Conservation (phyloP, 2,329 filamentous ascomycete species). For the Coniochaeta sp. region DNA sequence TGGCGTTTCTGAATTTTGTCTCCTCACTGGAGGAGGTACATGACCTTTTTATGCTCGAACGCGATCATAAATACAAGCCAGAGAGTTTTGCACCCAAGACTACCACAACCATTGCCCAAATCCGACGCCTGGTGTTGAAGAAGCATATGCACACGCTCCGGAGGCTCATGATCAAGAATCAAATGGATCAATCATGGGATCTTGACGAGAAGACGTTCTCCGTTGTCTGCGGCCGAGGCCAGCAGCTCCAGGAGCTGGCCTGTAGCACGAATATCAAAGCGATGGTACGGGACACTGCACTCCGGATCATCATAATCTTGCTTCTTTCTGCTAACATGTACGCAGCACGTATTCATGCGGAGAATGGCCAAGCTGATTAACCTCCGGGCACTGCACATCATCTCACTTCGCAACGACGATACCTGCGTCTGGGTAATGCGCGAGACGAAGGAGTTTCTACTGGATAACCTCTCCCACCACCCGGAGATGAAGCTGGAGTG, state of each 20-base stretch:
- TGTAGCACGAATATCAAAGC: slow-evolving; percentile 44
- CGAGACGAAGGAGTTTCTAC: slow-evolving; percentile 50
- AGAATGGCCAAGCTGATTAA: slow-evolving; percentile 42
- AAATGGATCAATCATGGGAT: slow-evolving; percentile 46
- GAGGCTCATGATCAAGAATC: slow-evolving; percentile 54
- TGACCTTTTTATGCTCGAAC: slow-evolving; percentile 54
- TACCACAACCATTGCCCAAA: slow-evolving; percentile 45
- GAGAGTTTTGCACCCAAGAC: slow-evolving; percentile 45
- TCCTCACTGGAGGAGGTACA: slow-evolving; percentile 43
- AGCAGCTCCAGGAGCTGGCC: slow-evolving; percentile 45
- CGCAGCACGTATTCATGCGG: slow-evolving; percentile 50
- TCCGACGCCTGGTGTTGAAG: slow-evolving; percentile 46
- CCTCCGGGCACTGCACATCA: slow-evolving; percentile 48
- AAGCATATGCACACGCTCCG: slow-evolving; percentile 48
- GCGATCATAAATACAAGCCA: slow-evolving; percentile 39
- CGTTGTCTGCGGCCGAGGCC: slow-evolving; percentile 43
- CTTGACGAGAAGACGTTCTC: slow-evolving; percentile 44
- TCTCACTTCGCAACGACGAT: slow-evolving; percentile 47
- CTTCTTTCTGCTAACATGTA: neutral
- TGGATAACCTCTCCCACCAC: slow-evolving; percentile 49
- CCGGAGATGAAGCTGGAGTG: slow-evolving; percentile 50
- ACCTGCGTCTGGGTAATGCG: slow-evolving; percentile 48
- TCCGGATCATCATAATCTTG: neutral
- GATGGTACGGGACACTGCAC: slow-evolving; percentile 36
- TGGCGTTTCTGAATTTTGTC: slow-evolving; percentile 44